Conservation (phyloP, 2,329 filamentous ascomycete species). For the Orbilia brochopaga region DNA sequence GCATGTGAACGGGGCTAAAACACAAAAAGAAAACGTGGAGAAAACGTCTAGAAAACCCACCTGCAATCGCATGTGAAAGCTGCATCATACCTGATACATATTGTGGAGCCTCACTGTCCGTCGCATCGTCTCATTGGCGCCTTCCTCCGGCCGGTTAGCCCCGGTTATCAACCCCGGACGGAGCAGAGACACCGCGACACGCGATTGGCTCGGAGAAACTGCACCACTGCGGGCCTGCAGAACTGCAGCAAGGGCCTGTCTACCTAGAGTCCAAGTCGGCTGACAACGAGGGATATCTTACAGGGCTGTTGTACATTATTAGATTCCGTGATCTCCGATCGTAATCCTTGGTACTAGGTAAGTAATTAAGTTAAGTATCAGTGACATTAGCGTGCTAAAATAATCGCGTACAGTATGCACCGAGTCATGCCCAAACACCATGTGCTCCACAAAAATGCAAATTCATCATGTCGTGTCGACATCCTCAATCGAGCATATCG, state of each 20-base stretch:
- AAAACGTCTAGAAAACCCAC: constrained; percentile 7
- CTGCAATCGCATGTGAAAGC: constrained; percentile 42
- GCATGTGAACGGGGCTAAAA: constrained; percentile 6
- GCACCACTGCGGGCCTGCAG: not conserved
- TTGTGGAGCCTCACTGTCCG: constrained; percentile 27
- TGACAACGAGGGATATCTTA: not conserved
- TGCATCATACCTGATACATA: no score
- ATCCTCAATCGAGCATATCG: no score
- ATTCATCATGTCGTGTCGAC: not conserved
- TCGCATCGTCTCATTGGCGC: constrained; percentile 40
- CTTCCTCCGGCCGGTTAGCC: constrained; percentile 26
- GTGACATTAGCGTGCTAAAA: not conserved
- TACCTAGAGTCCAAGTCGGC: not conserved
- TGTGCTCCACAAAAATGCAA: not conserved
- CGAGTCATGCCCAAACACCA: constrained; percentile 2
- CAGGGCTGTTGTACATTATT: not conserved
- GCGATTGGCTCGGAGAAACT: constrained; percentile 34
- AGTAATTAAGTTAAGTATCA: no score
- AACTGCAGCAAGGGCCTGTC: constrained; percentile 15
- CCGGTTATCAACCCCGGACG: constrained; percentile 43
- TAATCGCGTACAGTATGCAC: not conserved
- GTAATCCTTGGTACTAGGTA: no score
- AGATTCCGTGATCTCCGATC: not conserved
- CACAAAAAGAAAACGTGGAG: constrained; percentile 11
- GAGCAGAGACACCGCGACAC: constrained; percentile 1